Evolutionary conservation across 352 stramenopile genomes (phyloP), one percentile per base, ranked within the genome.

Genomic region (Stephanocyclus meneghinianus): DNA sequence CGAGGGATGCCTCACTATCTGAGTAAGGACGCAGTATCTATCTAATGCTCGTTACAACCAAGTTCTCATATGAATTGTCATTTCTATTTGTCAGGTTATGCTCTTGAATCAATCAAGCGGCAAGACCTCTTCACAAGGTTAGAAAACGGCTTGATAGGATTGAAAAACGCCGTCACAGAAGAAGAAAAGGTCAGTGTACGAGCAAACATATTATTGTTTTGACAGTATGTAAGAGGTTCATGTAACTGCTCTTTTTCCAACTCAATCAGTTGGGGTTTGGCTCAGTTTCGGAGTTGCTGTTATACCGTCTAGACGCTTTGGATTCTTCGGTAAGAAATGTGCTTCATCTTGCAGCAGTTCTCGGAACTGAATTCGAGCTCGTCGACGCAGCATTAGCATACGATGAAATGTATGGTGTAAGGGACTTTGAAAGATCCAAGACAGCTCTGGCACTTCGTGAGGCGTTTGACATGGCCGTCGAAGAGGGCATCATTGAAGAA

Each of bases 1-100:
- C 78, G 81, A 47, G 86, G 86, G 32, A 82, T 90, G 67, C 86
- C 86, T 70, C 80, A 88, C 65, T 90, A 87, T 76, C 78, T 86
- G 29, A 86, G 68, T 65, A 84, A 88, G 56, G 61, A 85, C 0
- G 2, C 40, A n/a, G 5, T 21, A 21, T 63, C 10, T 21, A 16
- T 29, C 2, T 44, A 16, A 15, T 45, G 4, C 11, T 29, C 6
- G 40, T 35, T 44, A 45, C 30, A 45, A 26, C 44, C 15, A 15
- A 40, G 26, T 3, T 8, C 8, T 35, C 16, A 35, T 16, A 9
- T 59, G 4, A 29, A 10, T 11, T 30, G 8, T 21, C 1, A n/a
- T 59, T 65, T 11, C 16, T 65, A n/a, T 48, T 48, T 65, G 8
- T 51, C 5, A 65, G 57, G 57, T 65, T 65, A 65, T 65, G 35